Percentiles rank a stretch among this genome's conserved stretches.
Evolutionary conservation across 805 yeast genomes (phyloP).

Genomic region (Yamadazyma olivae): DNA sequence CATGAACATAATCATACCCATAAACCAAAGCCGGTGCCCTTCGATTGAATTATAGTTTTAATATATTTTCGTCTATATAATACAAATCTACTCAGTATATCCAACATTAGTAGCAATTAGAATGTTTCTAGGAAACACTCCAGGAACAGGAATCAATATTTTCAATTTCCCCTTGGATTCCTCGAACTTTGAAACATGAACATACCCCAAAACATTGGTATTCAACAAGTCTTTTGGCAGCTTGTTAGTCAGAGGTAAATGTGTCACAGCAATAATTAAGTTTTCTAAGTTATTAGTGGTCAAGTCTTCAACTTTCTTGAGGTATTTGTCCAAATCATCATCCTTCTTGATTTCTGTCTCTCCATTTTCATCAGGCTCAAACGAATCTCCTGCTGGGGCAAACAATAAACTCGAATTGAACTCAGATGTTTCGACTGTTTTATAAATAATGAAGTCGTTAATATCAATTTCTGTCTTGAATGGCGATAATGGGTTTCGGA

Average conservation of each 20-base stretch:
- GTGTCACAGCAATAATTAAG: constrained; percentile 63
- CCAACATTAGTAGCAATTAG: constrained; percentile 75
- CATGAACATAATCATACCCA: too few species aligned
- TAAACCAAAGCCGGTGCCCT: constrained; percentile 51
- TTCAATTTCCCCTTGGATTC: constrained; percentile 68
- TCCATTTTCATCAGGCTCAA: constrained; percentile 23
- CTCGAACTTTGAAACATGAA: constrained; percentile 68
- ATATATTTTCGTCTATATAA: constrained; percentile 2
- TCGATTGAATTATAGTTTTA: constrained; percentile 38
- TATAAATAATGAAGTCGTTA: constrained; percentile 57
- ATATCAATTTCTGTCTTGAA: constrained; percentile 75
- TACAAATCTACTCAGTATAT: constrained; percentile 62
- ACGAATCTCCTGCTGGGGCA: constrained; percentile 42
- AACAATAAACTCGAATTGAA: constrained; percentile 34
- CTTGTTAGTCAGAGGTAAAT: constrained; percentile 28
- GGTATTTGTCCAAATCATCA: constrained; percentile 30
- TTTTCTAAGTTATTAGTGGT: constrained; percentile 62
- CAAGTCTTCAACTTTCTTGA: constrained; percentile 39
- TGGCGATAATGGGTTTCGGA: constrained; percentile 70
- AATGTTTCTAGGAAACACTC: constrained; percentile 72
- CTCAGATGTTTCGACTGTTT: constrained; percentile 48
- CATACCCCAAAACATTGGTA: constrained; percentile 74
- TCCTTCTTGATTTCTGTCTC: constrained; percentile 22
- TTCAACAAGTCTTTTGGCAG: constrained; percentile 47
- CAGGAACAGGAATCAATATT: constrained; percentile 84